Evolutionary conservation across 768 basidiomycete genomes (phyloP).

Genomic region (Mycena crocata): DNA sequence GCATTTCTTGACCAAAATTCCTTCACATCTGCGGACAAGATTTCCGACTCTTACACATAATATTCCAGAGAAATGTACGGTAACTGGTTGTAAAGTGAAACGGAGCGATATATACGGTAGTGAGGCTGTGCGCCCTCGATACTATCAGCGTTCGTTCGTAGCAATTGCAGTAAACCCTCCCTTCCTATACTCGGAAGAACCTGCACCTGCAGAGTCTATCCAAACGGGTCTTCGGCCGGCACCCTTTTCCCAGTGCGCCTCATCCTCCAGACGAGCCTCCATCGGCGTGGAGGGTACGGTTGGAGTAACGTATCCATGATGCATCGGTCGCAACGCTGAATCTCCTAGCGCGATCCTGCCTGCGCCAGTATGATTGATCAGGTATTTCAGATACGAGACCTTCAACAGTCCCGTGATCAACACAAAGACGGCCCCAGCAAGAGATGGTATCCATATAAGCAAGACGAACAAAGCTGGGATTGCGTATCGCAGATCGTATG

Average conservation of each 20-base stretch:
- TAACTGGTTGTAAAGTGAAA: too few relatives aligned
- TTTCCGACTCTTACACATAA: too few relatives aligned
- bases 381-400: slow-evolving; percentile 23
- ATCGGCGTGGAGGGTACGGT: background rate
- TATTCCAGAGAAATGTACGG: too few relatives aligned
- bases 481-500: slow-evolving; percentile 30
- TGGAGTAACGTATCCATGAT: too few relatives aligned
- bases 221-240: slow-evolving; percentile 4
- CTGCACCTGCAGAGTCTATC: background rate
- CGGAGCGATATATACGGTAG: too few relatives aligned
- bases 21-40: too few relatives aligned
- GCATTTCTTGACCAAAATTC: too few relatives aligned
- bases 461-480: slow-evolving; percentile 30
- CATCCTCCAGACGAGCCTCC: background rate
- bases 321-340: slow-evolving; percentile 24
- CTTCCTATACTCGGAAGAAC: background rate
- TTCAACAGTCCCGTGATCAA: slow-evolving; percentile 23
- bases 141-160: background rate
- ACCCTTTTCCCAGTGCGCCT: slow-evolving; percentile 2
- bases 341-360: slow-evolving; percentile 28
- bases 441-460: slow-evolving; percentile 25
- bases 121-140: too few relatives aligned
- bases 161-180: slow-evolving; percentile 1
- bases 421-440: slow-evolving; percentile 20
- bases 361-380: slow-evolving; percentile 36